Base-by-base conservation (phyloP, 805 yeast genomes). In the Teunomyces cretensis region DNA sequence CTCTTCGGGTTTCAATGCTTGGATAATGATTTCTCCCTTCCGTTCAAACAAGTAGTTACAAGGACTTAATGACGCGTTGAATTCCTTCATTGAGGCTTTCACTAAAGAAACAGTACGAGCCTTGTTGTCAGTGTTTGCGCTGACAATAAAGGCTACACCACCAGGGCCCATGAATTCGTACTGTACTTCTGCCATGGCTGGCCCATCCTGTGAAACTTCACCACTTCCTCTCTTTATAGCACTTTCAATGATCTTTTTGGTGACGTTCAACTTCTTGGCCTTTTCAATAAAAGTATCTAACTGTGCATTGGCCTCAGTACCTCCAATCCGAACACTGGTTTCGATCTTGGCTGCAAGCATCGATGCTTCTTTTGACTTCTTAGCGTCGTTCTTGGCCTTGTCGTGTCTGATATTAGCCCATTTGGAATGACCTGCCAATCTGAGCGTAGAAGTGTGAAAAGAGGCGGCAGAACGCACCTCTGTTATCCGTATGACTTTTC, bases 321-420 rank as follows among this genome's bases (percentile, higher is more conserved):
- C 96, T 69, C 71, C 95, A 76, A 52, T 78, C 50, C 81, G 83
- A 1, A 88, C 92, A 38, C 94, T 86, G 33, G 86, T 74, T 12
- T 86, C 81, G 47, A 92, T 87, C 55, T 81, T 78, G 37, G 81
- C 78, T 5, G 97, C 85, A 57, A 86, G 72, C 53, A 83, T 80
- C 55, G 83, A 85, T 4, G 88, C 82, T 24, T 81, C 72, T 45
- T 81, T 78, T 47, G 88, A 84, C 62, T 80, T 83, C 47, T 78
- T 81, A 15, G 89, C 87, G 67, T 92, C 99, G 58, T 90, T 89
- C 51, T 88, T 88, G 44, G 96, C 96, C 67, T 92, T 92, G 61
- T 87, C 94, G 61, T 90, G 97, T 60, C 90, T 86, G 54, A 94
- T 92, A 39, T 87, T 88, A 35, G 95, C 88, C 99, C 99, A 92